phyloP scores from a whole-genome alignment of 768 basidiomycete species.

The Serendipita sp. region DNA sequence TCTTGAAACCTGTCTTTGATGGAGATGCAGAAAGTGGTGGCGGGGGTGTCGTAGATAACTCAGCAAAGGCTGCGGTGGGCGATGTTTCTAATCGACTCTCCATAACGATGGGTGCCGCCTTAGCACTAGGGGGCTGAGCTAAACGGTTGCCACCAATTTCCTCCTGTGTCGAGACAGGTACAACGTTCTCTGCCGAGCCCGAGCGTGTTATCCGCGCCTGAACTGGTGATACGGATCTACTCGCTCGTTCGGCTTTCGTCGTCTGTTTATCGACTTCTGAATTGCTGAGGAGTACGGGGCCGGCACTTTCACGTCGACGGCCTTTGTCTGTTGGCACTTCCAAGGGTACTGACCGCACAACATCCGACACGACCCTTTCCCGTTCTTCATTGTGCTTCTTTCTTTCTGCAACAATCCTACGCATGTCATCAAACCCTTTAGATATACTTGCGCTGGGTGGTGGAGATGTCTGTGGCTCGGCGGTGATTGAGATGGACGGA shows the following conservation, averaged over 20 bases:
- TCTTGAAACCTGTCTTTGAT: background rate
- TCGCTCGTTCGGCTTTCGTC: background rate
- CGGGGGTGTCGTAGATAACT: background rate
- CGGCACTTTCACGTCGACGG: background rate
- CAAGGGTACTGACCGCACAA: conserved; percentile 24
- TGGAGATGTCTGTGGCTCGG: background rate
- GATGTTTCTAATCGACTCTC: background rate
- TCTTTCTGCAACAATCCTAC: conserved; percentile 59
- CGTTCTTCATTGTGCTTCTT: conserved; percentile 14
- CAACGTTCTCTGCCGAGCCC: background rate
- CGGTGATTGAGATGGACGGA: background rate
- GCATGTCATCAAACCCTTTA: conserved; percentile 30
- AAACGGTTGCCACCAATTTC: background rate
- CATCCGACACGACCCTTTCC: background rate
- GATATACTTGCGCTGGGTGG: conserved; percentile 3
- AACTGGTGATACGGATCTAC: background rate
- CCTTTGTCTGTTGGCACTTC: conserved; percentile 2
- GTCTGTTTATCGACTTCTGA: background rate
- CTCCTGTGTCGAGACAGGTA: background rate
- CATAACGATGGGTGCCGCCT: background rate
- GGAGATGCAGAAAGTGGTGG: conserved; percentile 3
- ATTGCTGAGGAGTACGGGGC: background rate
- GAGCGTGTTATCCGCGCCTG: background rate
- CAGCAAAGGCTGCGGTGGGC: background rate
- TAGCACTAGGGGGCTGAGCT: background rate